Evolutionary conservation across 2,329 filamentous ascomycete genomes (phyloP).

Genomic region (Aspergillus glaucus): DNA sequence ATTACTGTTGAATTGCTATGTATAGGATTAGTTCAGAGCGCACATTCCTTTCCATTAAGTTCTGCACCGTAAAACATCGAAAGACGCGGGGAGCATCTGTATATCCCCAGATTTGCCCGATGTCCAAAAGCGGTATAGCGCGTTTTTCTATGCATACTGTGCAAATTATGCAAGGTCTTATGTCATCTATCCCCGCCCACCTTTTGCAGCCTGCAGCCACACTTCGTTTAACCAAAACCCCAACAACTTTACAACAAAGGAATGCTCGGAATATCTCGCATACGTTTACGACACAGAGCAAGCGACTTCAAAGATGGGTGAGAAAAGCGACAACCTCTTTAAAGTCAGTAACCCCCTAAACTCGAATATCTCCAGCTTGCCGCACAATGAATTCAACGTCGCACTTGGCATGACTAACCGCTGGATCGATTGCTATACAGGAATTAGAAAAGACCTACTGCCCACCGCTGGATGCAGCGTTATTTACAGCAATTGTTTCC

Average conservation of each 20-base stretch:
- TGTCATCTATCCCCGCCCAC: background rate
- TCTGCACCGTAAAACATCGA: too few species aligned
- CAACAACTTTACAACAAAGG: background rate
- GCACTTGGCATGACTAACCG: background rate
- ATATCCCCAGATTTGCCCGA: background rate
- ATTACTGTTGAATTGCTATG: too few species aligned
- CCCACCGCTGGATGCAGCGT: constrained; percentile 67
- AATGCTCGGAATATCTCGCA: constrained; percentile 1
- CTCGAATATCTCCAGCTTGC: background rate
- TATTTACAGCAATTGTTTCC: constrained; percentile 66
- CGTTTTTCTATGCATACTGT: background rate
- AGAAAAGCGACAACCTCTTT: constrained; percentile 2
- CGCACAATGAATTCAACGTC: background rate
- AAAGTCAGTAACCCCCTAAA: constrained; percentile 3
- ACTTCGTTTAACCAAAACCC: background rate
- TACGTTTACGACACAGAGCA: constrained; percentile 2
- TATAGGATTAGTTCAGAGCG: too few species aligned
- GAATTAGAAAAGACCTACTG: constrained; percentile 62
- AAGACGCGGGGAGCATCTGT: too few species aligned
- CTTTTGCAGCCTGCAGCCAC: background rate
- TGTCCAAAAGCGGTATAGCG: background rate
- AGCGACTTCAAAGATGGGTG: constrained; percentile 9
- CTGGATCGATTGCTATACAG: constrained; percentile 12
- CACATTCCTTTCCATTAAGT: too few species aligned
- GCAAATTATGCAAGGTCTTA: background rate